Evolutionary conservation across 805 yeast genomes (phyloP), one percentile per base, ranked within the genome.

Genomic region (Saturnispora galanensis): DNA sequence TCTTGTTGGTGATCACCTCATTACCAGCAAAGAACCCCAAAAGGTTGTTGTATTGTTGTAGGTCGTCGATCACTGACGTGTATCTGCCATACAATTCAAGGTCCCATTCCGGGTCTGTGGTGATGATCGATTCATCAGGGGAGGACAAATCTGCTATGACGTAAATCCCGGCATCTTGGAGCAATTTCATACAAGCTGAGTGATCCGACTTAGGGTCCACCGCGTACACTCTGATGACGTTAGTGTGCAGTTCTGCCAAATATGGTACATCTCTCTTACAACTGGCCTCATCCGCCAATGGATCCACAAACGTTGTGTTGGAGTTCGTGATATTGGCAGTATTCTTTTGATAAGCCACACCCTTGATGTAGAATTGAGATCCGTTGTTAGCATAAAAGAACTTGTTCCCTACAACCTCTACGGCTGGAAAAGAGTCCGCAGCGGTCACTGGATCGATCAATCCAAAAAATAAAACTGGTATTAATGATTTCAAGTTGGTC

Each of bases 11-110:
- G 48, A 90, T 78, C 44, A 93, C 97, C 73, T 90, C 98, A 66
- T 93, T 93, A 50, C 97, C 98, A 28, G 97, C 97, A 66, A 90
- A 89, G 74, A 86, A 89, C 2, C 97, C 98, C 51, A 90, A 71
- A 15, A 86, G 76, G 65, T 90, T 90, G 39, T 81, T 66, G 67
- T 89, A 90, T 55, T 74, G 70, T 47, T 79, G 76, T 69, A 93
- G 76, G 53, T 74, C 67, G 64, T 93, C 97, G 46, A 93, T 78
- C 31, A 90, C 96, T 26, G 72, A 65, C 40, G 83, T 79, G 69
- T 90, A 90, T 62, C 97, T 76, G 47, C 77, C 67, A 66, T 76
- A 84, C 45, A 87, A 71, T 28, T 71, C 76, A 39, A 77, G 65
- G 60, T 79, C 77, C 96, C 96, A 88, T 44, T 67, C 63, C 32